phyloP scores from a whole-genome alignment of 2,329 filamentous ascomycete species.

The Aspergillus fijiensis region DNA sequence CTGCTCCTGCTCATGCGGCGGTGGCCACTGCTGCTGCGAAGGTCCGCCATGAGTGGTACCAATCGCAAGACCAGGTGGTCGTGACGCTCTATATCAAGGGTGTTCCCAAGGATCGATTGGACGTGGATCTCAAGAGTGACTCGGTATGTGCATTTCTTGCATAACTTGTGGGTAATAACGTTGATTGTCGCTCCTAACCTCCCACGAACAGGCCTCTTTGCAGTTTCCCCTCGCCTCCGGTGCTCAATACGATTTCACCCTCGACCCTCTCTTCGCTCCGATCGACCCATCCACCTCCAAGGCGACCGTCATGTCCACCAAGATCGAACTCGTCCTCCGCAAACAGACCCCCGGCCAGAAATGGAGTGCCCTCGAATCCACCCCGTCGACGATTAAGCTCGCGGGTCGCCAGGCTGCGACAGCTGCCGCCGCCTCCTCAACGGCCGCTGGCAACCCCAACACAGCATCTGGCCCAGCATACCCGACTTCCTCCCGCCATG shows the following conservation, averaged over 20 bases:
- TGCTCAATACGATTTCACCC: constrained; percentile 59
- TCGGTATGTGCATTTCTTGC: constrained; percentile 38
- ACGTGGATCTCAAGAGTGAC: constrained; percentile 52
- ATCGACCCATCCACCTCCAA: constrained; percentile 64
- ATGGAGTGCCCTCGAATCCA: constrained; percentile 63
- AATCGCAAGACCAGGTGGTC: constrained; percentile 60
- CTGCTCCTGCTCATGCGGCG: neutral
- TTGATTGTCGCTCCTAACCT: neutral
- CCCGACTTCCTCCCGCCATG: constrained; percentile 79
- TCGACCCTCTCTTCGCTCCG: constrained; percentile 65
- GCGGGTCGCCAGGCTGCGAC: constrained; percentile 20
- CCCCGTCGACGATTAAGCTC: constrained; percentile 26
- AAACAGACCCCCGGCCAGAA: constrained; percentile 67
- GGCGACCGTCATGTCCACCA: constrained; percentile 68
- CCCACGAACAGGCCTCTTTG: constrained; percentile 49
- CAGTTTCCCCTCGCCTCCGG: constrained; percentile 58
- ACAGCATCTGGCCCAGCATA: constrained; percentile 58
- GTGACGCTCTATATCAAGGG: constrained; percentile 67
- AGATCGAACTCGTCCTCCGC: constrained; percentile 72
- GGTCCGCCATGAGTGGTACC: constrained; percentile 69
- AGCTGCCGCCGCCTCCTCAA: constrained; percentile 30
- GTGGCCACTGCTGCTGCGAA: constrained; percentile 44
- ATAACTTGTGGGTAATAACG: constrained; percentile 14
- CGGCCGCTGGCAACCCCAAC: neutral
- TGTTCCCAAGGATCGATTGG: constrained; percentile 57